Evolutionary conservation across 2,329 filamentous ascomycete species (phyloP).

Genomic region (Helotiales sp.): DNA sequence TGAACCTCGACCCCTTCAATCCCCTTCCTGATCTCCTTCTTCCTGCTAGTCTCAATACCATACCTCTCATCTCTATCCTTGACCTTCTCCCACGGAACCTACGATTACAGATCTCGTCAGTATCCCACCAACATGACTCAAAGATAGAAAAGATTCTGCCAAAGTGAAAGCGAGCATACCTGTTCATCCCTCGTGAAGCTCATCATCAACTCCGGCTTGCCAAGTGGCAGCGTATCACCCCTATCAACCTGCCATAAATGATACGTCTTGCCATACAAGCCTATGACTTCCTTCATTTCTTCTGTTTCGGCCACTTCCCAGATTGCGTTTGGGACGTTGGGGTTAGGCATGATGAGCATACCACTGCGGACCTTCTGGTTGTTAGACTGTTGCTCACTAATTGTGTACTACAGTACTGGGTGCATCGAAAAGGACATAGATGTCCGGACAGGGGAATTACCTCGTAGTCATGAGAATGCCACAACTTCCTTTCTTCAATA

Average conservation of each 20-base stretch:
- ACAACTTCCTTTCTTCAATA: constrained; percentile 71
- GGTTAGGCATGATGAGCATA: constrained; percentile 78
- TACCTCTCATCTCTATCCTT: constrained; percentile 55
- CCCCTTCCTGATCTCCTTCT: constrained; percentile 55
- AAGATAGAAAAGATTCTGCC: background rate
- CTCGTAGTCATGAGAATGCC: constrained; percentile 70
- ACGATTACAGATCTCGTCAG: background rate
- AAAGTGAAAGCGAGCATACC: constrained; percentile 39
- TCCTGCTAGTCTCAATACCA: constrained; percentile 55
- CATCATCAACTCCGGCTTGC: constrained; percentile 66
- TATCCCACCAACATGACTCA: no score
- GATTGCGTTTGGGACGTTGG: constrained; percentile 56
- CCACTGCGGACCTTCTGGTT: constrained; percentile 48
- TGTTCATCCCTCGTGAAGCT: constrained; percentile 59
- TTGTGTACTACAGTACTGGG: background rate
- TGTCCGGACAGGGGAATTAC: constrained; percentile 60
- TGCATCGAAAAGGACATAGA: background rate
- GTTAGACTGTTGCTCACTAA: background rate
- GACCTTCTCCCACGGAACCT: constrained; percentile 24
- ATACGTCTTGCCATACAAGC: constrained; percentile 82
- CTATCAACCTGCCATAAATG: constrained; percentile 87
- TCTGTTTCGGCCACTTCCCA: constrained; percentile 80
- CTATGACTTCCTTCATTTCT: constrained; percentile 79
- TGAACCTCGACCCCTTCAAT: constrained; percentile 57
- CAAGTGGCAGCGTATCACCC: constrained; percentile 68